phyloP scores from a whole-genome alignment of 257 asterid genomes.

The Sherardia arvensis region DNA sequence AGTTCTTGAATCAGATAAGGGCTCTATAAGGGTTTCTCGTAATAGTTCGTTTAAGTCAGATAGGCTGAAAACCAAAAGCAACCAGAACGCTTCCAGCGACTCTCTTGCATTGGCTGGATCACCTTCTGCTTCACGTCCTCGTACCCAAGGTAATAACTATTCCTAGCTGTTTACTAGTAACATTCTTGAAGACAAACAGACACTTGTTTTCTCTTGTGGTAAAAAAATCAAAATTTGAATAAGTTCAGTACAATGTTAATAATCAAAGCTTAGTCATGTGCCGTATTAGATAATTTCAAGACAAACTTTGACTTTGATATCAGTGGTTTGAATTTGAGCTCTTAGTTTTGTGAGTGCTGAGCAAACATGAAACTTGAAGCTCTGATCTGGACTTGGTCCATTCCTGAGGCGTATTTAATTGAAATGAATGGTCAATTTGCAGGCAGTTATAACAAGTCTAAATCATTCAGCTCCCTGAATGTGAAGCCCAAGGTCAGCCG shows the following conservation, averaged over 20 bases:
- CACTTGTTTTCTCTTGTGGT: too few species aligned
- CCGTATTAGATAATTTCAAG: too few species aligned
- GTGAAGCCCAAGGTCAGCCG: constrained; percentile 66
- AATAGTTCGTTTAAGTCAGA: constrained; percentile 56
- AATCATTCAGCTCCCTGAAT: constrained; percentile 56
- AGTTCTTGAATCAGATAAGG: constrained; percentile 38
- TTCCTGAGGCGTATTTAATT: not conserved
- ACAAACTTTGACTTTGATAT: not conserved
- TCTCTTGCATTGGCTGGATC: constrained; percentile 30
- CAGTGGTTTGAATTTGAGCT: not conserved
- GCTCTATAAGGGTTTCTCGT: constrained; percentile 51
- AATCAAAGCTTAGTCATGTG: not conserved
- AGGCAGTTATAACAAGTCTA: constrained; percentile 71
- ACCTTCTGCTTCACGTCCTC: constrained; percentile 36
- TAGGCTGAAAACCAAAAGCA: constrained; percentile 38
- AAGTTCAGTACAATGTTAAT: too few species aligned
- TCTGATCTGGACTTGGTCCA: not conserved
- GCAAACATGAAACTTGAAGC: not conserved
- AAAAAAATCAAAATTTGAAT: too few species aligned
- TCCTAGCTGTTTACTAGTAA: constrained; percentile 1
- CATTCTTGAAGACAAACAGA: constrained; percentile 9
- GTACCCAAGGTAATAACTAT: constrained; percentile 40
- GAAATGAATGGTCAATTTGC: constrained; percentile 19
- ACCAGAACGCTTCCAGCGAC: constrained; percentile 32
- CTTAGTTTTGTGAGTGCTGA: not conserved